A percentile compares a stretch with the other conserved stretches of the same genome.
These are phyloP conservation scores for Phytophthora kernoviae DNA, from an alignment of 352 stramenopile species.

Conservation along the genomic window DNA sequence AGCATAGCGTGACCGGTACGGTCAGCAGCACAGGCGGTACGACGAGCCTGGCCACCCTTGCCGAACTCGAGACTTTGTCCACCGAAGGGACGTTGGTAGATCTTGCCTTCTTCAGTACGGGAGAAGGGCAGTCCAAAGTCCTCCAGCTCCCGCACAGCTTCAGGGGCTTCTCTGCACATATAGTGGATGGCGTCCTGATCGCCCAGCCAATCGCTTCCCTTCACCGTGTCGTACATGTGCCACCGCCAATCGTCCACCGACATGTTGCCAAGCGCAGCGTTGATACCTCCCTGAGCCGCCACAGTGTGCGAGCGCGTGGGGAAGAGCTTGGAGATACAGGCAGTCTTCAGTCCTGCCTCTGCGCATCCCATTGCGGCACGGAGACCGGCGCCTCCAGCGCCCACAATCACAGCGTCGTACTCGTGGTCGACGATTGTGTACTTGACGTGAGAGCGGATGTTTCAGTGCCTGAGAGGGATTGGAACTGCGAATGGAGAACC, in stretches of 20 bases:
- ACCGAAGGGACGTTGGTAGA: slow-evolving; percentile 97
- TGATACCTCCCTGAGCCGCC: slow-evolving; percentile 97
- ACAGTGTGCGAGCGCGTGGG: slow-evolving; percentile 97
- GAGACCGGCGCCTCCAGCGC: slow-evolving; percentile 93
- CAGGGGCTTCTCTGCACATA: slow-evolving; percentile 93
- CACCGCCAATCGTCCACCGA: slow-evolving; percentile 96
- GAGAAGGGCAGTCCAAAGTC: slow-evolving; percentile 97
- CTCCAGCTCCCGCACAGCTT: slow-evolving; percentile 94
- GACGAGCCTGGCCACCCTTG: slow-evolving; percentile 95
- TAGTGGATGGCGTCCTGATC: slow-evolving; percentile 99
- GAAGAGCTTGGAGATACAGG: slow-evolving; percentile 98
- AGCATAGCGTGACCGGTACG: slow-evolving; percentile 97
- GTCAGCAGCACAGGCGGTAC: slow-evolving; percentile 95
- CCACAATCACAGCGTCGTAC: slow-evolving; percentile 97
- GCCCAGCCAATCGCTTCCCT: slow-evolving; percentile 96
- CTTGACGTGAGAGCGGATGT: slow-evolving; percentile 50
- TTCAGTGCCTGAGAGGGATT: slow-evolving; percentile 28
- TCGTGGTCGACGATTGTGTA: slow-evolving; percentile 94
- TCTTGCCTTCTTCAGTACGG: slow-evolving; percentile 96
- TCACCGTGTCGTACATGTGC: slow-evolving; percentile 98
- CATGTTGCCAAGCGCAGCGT: slow-evolving; percentile 98
- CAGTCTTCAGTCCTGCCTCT: slow-evolving; percentile 96
- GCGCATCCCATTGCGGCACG: slow-evolving; percentile 93
- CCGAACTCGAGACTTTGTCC: slow-evolving; percentile 96
- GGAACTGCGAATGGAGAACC: slow-evolving; percentile 32